These are phyloP conservation scores for Silene uniflora DNA, from an alignment of 148 eudicot genomes.

Conservation along the genomic window DNA sequence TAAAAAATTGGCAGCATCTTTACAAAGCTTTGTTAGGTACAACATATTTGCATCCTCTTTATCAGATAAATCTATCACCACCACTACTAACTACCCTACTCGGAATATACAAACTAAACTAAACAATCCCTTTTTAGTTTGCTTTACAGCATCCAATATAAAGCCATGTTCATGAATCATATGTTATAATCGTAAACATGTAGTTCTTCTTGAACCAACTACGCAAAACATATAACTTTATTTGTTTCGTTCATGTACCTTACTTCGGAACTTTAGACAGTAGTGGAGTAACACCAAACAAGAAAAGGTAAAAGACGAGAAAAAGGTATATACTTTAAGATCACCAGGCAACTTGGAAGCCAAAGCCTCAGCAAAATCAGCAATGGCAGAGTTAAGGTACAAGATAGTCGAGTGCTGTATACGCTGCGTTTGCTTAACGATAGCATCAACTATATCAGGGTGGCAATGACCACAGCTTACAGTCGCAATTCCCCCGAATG, in stretches of 20 bases:
- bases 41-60: no score
- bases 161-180: no score
- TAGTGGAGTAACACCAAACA: constrained; percentile 6
- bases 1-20: no score
- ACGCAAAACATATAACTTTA: neutral
- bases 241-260: neutral
- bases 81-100: no score
- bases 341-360: constrained; percentile 87
- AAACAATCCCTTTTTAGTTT: no score
- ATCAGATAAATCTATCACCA: no score
- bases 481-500: constrained; percentile 87
- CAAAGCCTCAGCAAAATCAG: constrained; percentile 94
- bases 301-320: constrained; percentile 7
- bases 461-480: constrained; percentile 95
- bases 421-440: constrained; percentile 58
- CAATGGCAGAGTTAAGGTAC: constrained; percentile 71
- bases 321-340: constrained; percentile 58
- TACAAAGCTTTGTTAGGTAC: no score
- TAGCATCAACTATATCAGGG: constrained; percentile 77
- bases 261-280: neutral
- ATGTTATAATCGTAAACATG: neutral
- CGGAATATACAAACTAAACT: no score
- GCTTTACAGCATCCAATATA: no score
- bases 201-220: neutral
- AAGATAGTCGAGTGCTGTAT: constrained; percentile 86